Conservation (phyloP, 306 rosid species). For the Cicer yamashitae region DNA sequence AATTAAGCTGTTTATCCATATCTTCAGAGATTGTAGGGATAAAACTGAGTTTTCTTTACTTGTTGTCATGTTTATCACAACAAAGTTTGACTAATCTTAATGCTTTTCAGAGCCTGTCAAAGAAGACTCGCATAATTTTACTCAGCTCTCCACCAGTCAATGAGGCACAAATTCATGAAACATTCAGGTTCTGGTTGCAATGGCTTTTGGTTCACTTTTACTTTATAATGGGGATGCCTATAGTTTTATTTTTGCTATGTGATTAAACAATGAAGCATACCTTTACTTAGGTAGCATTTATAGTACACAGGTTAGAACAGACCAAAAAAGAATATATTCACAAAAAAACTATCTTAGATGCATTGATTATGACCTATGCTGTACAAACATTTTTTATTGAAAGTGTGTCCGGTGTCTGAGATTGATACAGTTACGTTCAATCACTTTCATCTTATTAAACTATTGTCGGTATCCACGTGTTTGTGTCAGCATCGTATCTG, state of each 20-base stretch:
- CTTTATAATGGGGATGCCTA: neutral
- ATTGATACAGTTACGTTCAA: neutral
- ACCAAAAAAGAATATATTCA: neutral
- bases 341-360: neutral
- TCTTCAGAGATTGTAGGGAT: neutral
- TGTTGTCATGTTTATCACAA: neutral
- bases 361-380: neutral
- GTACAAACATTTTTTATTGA: neutral
- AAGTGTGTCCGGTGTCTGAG: neutral
- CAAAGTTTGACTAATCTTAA: constrained; percentile 16
- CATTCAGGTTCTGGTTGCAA: constrained; percentile 46
- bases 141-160: constrained; percentile 75
- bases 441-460: neutral
- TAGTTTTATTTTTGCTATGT: neutral
- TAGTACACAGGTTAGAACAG: neutral
- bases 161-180: constrained; percentile 51
- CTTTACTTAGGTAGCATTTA: neutral
- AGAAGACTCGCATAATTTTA: constrained; percentile 66
- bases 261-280: neutral
- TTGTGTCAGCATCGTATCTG: too few relatives aligned
- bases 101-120: constrained; percentile 67
- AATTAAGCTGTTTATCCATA: neutral
- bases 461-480: neutral
- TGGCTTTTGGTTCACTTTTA: constrained; percentile 6
- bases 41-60: neutral